Conservation (phyloP, 768 basidiomycete genomes). For the Termitomyces sp. region DNA sequence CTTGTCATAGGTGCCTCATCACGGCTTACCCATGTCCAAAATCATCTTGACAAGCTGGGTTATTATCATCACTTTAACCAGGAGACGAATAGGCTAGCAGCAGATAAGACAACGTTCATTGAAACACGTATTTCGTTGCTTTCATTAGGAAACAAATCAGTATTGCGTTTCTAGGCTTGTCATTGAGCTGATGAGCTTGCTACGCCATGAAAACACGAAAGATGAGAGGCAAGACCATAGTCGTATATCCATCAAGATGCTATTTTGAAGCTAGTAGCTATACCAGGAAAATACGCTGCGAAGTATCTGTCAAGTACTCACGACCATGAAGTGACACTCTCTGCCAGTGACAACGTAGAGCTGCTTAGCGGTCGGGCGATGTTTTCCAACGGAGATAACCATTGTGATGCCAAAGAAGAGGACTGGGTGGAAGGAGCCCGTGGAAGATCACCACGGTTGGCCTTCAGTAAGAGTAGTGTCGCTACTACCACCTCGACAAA, state of each 20-base stretch:
- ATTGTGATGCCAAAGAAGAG: conserved; percentile 37
- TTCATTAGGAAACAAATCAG: neutral
- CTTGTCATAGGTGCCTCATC: conserved; percentile 67
- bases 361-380: conserved; percentile 53
- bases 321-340: neutral
- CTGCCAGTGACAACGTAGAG: conserved; percentile 3
- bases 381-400: conserved; percentile 50
- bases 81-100: conserved; percentile 52
- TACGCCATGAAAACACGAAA: conserved; percentile 34
- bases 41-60: conserved; percentile 59
- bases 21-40: conserved; percentile 56
- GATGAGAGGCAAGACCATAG: conserved; percentile 42
- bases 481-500: conserved; percentile 56
- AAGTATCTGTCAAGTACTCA: conserved; percentile 45
- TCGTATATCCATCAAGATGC: conserved; percentile 59
- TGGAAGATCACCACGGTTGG: conserved; percentile 57
- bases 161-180: neutral
- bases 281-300: conserved; percentile 48
- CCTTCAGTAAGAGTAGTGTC: conserved; percentile 54
- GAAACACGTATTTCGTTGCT: neutral
- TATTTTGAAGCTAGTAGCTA: conserved; percentile 40
- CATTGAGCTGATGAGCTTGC: conserved; percentile 21
- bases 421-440: conserved; percentile 31
- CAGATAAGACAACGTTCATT: too few relatives aligned
- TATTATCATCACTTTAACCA: conserved; percentile 62